Evolutionary conservation across 306 rosid genomes (phyloP).

Genomic region (Rubus idaeus): DNA sequence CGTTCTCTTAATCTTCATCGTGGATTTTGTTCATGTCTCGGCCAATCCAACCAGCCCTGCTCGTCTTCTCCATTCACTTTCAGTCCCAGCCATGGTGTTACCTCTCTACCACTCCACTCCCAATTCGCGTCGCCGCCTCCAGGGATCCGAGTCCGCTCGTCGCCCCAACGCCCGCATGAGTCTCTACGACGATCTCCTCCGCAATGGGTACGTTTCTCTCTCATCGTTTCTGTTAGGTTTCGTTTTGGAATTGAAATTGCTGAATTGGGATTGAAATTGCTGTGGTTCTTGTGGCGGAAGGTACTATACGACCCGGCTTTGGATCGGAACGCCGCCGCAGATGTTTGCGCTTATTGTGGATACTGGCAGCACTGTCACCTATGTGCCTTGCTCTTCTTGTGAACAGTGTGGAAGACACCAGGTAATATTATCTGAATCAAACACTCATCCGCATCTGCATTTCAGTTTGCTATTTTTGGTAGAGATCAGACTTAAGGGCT

Average conservation of each 20-base stretch:
- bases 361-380: constrained; percentile 94
- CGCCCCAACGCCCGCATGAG: constrained; percentile 81
- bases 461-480: neutral
- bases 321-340: constrained; percentile 98
- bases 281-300: constrained; percentile 29
- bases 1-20: constrained; percentile 17
- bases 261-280: constrained; percentile 1
- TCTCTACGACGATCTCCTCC: constrained; percentile 90
- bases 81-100: constrained; percentile 59
- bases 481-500: neutral
- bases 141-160: constrained; percentile 40
- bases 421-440: constrained; percentile 19
- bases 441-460: neutral
- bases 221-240: neutral
- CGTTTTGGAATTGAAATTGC: neutral
- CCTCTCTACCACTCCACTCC: constrained; percentile 64
- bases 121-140: constrained; percentile 63
- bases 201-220: constrained; percentile 52
- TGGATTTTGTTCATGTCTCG: constrained; percentile 16
- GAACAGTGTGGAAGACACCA: constrained; percentile 75
- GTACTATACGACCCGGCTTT: constrained; percentile 83
- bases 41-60: constrained; percentile 33
- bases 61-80: constrained; percentile 37
- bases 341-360: constrained; percentile 88
- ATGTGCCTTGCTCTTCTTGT: constrained; percentile 88